These are phyloP conservation scores for Aegilops longissima DNA, from an alignment of 176 grass and related monocot species.

Conservation along the genomic window DNA sequence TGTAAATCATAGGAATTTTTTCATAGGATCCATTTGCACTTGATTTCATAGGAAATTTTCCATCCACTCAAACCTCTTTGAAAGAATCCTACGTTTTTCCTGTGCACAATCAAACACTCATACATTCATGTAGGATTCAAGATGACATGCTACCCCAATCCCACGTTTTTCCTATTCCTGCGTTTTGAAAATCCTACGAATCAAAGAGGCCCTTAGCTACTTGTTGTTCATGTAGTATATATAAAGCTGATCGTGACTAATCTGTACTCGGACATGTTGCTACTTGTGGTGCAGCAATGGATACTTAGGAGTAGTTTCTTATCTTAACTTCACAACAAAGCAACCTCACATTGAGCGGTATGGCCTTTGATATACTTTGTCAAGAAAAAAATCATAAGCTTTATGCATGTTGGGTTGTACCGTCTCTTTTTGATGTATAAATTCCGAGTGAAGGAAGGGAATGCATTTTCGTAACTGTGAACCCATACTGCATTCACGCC, in stretches of 20 bases:
- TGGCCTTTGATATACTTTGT: not conserved
- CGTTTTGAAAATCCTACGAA: too few species aligned
- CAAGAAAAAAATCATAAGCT: not conserved
- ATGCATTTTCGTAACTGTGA: not conserved
- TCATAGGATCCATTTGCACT: too few species aligned
- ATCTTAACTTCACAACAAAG: not conserved
- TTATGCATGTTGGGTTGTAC: not conserved
- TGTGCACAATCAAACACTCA: too few species aligned
- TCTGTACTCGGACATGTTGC: not conserved
- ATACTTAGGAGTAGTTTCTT: not conserved
- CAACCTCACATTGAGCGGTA: not conserved
- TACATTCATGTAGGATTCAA: too few species aligned
- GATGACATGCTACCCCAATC: too few species aligned
- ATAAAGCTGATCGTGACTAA: not conserved
- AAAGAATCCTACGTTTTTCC: too few species aligned
- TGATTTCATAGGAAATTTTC: too few species aligned
- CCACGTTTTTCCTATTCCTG: too few species aligned
- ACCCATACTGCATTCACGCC: not conserved
- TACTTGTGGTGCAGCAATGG: not conserved
- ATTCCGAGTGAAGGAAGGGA: not conserved
- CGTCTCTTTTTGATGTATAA: not conserved
- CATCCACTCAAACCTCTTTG: too few species aligned
- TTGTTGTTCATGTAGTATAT: not conserved
- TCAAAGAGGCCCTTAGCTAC: not conserved
- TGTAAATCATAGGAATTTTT: too few species aligned